Percentiles rank a stretch among this genome's conserved stretches.
phyloP scores from a whole-genome alignment of 805 yeast genomes.

The Yarrowia osloensis region DNA sequence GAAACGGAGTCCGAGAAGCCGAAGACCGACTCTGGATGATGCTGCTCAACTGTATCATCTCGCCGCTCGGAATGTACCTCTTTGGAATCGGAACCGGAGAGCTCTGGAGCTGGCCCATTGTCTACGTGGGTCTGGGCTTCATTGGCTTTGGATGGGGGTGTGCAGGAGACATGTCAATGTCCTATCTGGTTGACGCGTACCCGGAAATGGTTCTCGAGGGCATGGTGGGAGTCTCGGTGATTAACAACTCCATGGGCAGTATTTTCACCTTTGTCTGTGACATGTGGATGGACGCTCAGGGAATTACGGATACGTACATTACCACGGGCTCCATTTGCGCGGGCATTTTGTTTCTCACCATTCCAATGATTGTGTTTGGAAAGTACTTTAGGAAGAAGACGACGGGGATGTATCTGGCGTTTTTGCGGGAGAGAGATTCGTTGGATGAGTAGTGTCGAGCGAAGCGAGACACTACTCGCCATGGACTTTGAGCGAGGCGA shows the following conservation, averaged over 20 bases:
- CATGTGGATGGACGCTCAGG: slow-evolving; percentile 56
- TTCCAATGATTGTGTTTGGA: slow-evolving; percentile 64
- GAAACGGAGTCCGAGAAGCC: slow-evolving; percentile 55
- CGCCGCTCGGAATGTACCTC: slow-evolving; percentile 57
- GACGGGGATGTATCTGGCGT: slow-evolving; percentile 33
- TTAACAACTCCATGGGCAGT: slow-evolving; percentile 62
- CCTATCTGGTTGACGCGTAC: slow-evolving; percentile 59
- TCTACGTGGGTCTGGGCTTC: slow-evolving; percentile 57
- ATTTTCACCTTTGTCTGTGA: slow-evolving; percentile 63
- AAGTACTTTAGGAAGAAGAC: slow-evolving; percentile 52
- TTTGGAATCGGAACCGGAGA: slow-evolving; percentile 66
- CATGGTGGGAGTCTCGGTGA: slow-evolving; percentile 58
- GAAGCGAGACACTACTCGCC: too few relatives aligned
- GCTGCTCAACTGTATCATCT: slow-evolving; percentile 51
- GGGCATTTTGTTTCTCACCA: slow-evolving; percentile 53
- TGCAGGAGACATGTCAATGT: slow-evolving; percentile 58
- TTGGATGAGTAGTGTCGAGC: background rate
- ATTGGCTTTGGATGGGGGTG: slow-evolving; percentile 60
- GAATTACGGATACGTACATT: slow-evolving; percentile 56
- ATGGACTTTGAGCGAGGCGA: too few relatives aligned
- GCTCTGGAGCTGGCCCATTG: slow-evolving; percentile 56
- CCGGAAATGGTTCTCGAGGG: slow-evolving; percentile 56
- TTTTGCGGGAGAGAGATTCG: slow-evolving; percentile 34
- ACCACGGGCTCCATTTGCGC: slow-evolving; percentile 59
- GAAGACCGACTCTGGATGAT: slow-evolving; percentile 60